phyloP scores from a whole-genome alignment of 2,329 filamentous ascomycete species.

The Cladosporium cucumerinum region DNA sequence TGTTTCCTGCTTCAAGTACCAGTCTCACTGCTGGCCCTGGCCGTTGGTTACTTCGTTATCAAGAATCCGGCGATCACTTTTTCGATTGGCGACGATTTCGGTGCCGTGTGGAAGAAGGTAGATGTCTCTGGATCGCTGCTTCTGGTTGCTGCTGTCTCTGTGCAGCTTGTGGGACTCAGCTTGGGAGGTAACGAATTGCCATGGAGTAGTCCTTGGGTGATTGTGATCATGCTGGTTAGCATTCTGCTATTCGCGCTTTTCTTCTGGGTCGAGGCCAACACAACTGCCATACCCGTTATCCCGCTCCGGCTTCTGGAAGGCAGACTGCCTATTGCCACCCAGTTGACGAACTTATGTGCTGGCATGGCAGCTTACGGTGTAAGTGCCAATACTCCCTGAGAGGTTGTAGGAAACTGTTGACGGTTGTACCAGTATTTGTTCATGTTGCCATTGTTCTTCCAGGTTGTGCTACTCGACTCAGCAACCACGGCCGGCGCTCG shows the following conservation, averaged over 20 bases:
- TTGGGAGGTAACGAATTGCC: conserved; percentile 47
- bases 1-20: conserved; percentile 62
- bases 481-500: neutral
- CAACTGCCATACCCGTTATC: neutral
- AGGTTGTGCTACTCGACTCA: neutral
- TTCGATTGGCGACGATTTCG: conserved; percentile 28
- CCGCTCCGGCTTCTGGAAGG: neutral
- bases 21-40: conserved; percentile 53
- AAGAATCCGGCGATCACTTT: conserved; percentile 40
- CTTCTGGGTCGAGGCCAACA: conserved; percentile 23
- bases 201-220: conserved; percentile 43
- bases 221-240: conserved; percentile 39
- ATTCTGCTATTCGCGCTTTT: conserved; percentile 39
- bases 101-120: conserved; percentile 51
- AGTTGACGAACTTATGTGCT: neutral
- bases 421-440: neutral
- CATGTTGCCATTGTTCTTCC: neutral
- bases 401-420: neutral
- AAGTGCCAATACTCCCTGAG: neutral
- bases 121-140: conserved; percentile 58
- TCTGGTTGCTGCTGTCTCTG: conserved; percentile 56
- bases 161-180: conserved; percentile 49
- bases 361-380: neutral
- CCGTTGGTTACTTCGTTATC: conserved; percentile 54
- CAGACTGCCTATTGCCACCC: neutral